Evolutionary conservation across 2,329 filamentous ascomycete genomes (phyloP).

Genomic region (Epichloe uncinata): DNA sequence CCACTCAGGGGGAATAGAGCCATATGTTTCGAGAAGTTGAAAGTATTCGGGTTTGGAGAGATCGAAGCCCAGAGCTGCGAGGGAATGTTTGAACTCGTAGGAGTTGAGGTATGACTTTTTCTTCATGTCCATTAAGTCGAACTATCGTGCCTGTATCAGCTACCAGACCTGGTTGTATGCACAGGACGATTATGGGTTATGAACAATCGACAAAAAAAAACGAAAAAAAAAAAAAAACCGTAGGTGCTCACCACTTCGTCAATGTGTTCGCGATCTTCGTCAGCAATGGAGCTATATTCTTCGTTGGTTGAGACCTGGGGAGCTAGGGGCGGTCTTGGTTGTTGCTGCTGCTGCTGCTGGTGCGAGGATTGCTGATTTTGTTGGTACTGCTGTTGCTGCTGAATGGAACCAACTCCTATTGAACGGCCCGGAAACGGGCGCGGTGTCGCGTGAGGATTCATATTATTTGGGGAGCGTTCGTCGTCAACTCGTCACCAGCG

Average conservation of each 20-base stretch:
- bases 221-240: not conserved
- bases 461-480: conserved; percentile 5
- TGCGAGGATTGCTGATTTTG: conserved; percentile 18
- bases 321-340: conserved; percentile 16
- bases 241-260: conserved; percentile 68
- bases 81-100: conserved; percentile 93
- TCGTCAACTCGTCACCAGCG: not conserved
- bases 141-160: conserved; percentile 35
- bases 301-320: conserved; percentile 24
- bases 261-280: conserved; percentile 87
- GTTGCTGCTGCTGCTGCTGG: conserved; percentile 10
- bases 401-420: conserved; percentile 17
- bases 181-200: too few relatives aligned
- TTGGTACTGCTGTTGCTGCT: conserved; percentile 19
- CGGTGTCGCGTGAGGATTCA: conserved; percentile 26
- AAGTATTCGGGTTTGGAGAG: conserved; percentile 77
- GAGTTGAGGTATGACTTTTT: conserved; percentile 95
- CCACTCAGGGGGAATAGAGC: conserved; percentile 54
- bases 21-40: conserved; percentile 66
- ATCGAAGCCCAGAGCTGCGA: conserved; percentile 91
- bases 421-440: conserved; percentile 23
- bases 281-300: conserved; percentile 43
- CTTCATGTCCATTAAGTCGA: conserved; percentile 92
- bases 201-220: too few relatives aligned
- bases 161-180: not conserved